Evolutionary conservation across 176 grass and related monocot species (phyloP), one percentile per base, ranked within the genome.

Genomic region (Oryza coarctata): DNA sequence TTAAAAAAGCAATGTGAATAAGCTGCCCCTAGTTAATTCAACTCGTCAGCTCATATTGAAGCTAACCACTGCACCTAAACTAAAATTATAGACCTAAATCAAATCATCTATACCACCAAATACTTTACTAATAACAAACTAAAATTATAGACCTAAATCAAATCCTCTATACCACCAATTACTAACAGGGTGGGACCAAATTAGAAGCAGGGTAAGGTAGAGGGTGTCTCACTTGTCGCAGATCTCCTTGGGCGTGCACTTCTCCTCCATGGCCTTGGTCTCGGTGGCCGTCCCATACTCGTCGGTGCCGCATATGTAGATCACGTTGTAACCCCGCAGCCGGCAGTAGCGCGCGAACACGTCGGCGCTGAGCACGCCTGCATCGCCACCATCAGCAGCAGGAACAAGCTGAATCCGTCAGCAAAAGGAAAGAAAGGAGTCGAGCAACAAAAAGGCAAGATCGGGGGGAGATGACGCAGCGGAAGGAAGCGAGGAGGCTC

Each of bases 241-340:
- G 9, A 99, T 94, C 77, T 99, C 96, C 85, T 99, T 95, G 15
- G 93, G 96, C 9, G 96, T 85, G 83, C 91, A 99, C 22, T 99
- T 99, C 91, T 99, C 96, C 89, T 99, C 93, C 89, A 95, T 61
- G 69, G 96, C 96, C 83, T 99, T 99, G 14, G 93, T 95, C 80
- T 99, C 96, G 18, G 96, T 99, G 67, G 96, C 96, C 6, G 96
- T 99, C 30, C 96, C 96, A 57, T 99, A 99, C 74, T 99, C 93
- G 67, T 99, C 96, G 3, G 96, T 99, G 55, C 96, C 96, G 45
- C 96, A 99, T 38, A 99, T 95, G 68, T 99, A 99, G 63, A 95
- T 91, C 6, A 81, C 80, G 83, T 99, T 99, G 83, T 99, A 99
- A 7, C 85, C 89, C n/a, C 93, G 80, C 6, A 99, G 87, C 27